Evolutionary conservation across 2,329 filamentous ascomycete species (phyloP).

Genomic region (Fusarium brevicatenulatum): DNA sequence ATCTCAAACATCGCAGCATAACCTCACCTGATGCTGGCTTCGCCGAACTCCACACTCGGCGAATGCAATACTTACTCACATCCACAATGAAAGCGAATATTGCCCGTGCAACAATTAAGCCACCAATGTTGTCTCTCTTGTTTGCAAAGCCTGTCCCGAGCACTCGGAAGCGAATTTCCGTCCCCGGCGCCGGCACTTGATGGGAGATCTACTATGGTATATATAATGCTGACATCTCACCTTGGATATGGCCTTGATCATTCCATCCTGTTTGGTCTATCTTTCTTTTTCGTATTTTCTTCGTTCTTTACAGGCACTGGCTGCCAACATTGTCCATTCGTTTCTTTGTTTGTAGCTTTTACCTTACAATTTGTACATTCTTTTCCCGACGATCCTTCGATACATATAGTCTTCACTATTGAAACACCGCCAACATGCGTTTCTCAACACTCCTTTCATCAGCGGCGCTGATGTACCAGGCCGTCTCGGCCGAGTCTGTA

Average conservation of each 20-base stretch:
- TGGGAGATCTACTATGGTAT: background rate
- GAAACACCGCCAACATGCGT: slow-evolving; percentile 23
- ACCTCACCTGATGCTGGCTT: background rate
- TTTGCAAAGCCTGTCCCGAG: slow-evolving; percentile 22
- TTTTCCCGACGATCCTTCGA: background rate
- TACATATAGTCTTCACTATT: slow-evolving; percentile 2
- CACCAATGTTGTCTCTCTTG: slow-evolving; percentile 19
- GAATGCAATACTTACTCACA: background rate
- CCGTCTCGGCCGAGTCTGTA: slow-evolving; percentile 19
- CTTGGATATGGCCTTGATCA: background rate
- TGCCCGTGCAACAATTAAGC: slow-evolving; percentile 23
- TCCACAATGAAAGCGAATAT: slow-evolving; percentile 23
- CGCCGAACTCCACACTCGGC: slow-evolving; percentile 2
- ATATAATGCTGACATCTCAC: slow-evolving; percentile 12
- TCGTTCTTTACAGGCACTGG: slow-evolving; percentile 35
- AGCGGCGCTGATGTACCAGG: slow-evolving; percentile 34
- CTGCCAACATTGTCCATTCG: slow-evolving; percentile 28
- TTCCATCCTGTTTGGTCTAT: slow-evolving; percentile 22
- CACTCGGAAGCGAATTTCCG: slow-evolving; percentile 19
- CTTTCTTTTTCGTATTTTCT: slow-evolving; percentile 8
- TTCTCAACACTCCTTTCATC: slow-evolving; percentile 31
- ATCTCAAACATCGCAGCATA: slow-evolving; percentile 17
- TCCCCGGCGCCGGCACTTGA: background rate
- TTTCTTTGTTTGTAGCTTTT: slow-evolving; percentile 12
- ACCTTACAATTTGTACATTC: background rate